Conservation (phyloP, 2,329 filamentous ascomycete genomes). For the Macroventuria anomochaeta region DNA sequence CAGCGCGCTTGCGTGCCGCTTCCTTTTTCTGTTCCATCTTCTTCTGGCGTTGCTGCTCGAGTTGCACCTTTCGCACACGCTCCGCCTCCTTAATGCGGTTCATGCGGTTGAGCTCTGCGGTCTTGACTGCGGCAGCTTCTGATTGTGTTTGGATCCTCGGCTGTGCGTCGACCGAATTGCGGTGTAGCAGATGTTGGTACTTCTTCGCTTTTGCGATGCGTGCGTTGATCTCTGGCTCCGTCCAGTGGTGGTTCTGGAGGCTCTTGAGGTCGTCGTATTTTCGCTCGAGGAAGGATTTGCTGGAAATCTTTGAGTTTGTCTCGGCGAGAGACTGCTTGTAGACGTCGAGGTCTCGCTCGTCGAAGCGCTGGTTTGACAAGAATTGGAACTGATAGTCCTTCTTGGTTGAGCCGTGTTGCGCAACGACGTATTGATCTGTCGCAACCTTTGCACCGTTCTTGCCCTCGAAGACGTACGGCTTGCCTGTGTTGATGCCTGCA, state of each 20-base stretch:
- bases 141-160: constrained; percentile 61
- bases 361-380: constrained; percentile 84
- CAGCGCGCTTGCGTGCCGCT: constrained; percentile 55
- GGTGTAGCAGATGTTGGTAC: constrained; percentile 60
- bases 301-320: constrained; percentile 76
- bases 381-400: constrained; percentile 89
- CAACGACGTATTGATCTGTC: constrained; percentile 83
- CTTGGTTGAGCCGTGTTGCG: constrained; percentile 81
- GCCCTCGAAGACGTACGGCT: constrained; percentile 81
- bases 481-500: constrained; percentile 76
- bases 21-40: constrained; percentile 48
- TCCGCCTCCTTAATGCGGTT: constrained; percentile 88
- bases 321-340: constrained; percentile 75
- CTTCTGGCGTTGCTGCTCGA: constrained; percentile 68
- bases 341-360: constrained; percentile 83
- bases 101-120: constrained; percentile 81
- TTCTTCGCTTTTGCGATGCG: constrained; percentile 73
- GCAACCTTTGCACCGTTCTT: constrained; percentile 76
- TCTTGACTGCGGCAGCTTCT: constrained; percentile 76
- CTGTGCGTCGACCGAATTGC: constrained; percentile 69
- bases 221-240: constrained; percentile 78
- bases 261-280: constrained; percentile 84
- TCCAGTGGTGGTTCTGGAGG: constrained; percentile 81
- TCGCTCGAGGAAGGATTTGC: constrained; percentile 68
- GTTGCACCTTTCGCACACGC: constrained; percentile 86